Evolutionary conservation across 352 stramenopile species (phyloP).

Genomic region (Globisporangium echinulatum): DNA sequence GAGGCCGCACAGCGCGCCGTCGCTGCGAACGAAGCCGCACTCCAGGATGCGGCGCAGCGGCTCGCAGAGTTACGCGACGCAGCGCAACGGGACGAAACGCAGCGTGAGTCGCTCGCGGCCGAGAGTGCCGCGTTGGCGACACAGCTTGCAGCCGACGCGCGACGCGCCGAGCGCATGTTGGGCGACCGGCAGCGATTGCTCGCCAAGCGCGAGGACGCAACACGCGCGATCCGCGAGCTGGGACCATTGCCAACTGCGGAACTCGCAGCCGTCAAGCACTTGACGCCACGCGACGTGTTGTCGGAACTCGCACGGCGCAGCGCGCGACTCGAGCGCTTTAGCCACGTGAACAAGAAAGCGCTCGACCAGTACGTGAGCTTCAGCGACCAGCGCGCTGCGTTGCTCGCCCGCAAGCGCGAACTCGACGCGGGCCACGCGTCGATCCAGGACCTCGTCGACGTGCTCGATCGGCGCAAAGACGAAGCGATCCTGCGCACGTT

Average conservation of each 20-base stretch:
- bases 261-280: slow-evolving; percentile 87
- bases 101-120: slow-evolving; percentile 41
- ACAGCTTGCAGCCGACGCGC: slow-evolving; percentile 78
- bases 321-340: slow-evolving; percentile 96
- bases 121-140: slow-evolving; percentile 65
- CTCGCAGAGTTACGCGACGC: slow-evolving; percentile 47
- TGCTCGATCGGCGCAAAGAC: slow-evolving; percentile 95
- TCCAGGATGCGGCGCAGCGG: slow-evolving; percentile 63
- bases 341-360: slow-evolving; percentile 99
- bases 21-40: slow-evolving; percentile 48
- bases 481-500: slow-evolving; percentile 99
- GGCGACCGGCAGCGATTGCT: slow-evolving; percentile 75
- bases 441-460: slow-evolving; percentile 86
- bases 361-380: slow-evolving; percentile 99
- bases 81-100: slow-evolving; percentile 34
- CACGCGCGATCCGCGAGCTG: slow-evolving; percentile 96
- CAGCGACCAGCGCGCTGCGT: slow-evolving; percentile 84
- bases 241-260: slow-evolving; percentile 93
- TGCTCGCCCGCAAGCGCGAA: slow-evolving; percentile 95
- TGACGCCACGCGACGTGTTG: slow-evolving; percentile 90
- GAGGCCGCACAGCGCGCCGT: slow-evolving; percentile 69
- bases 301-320: slow-evolving; percentile 92
- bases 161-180: slow-evolving; percentile 78
- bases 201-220: slow-evolving; percentile 91
- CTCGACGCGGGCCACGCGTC: slow-evolving; percentile 92